phyloP scores from a whole-genome alignment of 805 yeast species.

The Wickerhamomyces mucosus region DNA sequence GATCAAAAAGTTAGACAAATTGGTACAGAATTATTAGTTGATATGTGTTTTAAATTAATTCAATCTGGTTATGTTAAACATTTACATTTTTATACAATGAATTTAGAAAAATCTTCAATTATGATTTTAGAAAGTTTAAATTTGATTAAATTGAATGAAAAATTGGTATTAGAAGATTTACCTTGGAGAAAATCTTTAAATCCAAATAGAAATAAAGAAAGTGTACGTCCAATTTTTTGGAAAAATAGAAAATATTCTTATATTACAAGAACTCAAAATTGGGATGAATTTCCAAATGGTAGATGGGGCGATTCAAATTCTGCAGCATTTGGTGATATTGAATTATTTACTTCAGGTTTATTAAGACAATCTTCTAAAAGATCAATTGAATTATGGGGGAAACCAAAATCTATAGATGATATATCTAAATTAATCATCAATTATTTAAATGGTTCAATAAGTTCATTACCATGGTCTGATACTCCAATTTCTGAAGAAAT shows the following conservation, averaged over 20 bases:
- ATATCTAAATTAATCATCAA: conserved; percentile 51
- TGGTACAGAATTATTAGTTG: conserved; percentile 75
- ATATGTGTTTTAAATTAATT: conserved; percentile 69
- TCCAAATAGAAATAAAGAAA: conserved; percentile 68
- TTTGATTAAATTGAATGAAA: conserved; percentile 28
- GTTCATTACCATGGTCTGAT: conserved; percentile 90
- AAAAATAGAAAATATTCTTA: conserved; percentile 86
- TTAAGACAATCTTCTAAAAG: conserved; percentile 76
- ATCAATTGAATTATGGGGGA: conserved; percentile 83
- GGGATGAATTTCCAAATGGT: conserved; percentile 99
- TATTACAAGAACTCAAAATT: conserved; percentile 78
- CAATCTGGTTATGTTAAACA: conserved; percentile 71
- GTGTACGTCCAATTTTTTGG: conserved; percentile 95
- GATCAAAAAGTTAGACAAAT: conserved; percentile 79
- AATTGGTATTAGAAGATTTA: conserved; percentile 23
- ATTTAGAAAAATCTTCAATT: conserved; percentile 81
- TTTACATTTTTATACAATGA: conserved; percentile 96
- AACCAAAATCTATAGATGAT: conserved; percentile 53
- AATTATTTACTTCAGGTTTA: conserved; percentile 67
- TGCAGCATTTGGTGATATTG: conserved; percentile 92
- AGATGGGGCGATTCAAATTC: conserved; percentile 98
- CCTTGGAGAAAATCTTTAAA: conserved; percentile 94
- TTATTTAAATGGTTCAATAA: conserved; percentile 65
- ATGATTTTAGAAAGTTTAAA: conserved; percentile 76
- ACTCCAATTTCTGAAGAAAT: conserved; percentile 79